Evolutionary conservation across 345 rosid species (phyloP).

Genomic region (Eucalyptus camaldulensis): DNA sequence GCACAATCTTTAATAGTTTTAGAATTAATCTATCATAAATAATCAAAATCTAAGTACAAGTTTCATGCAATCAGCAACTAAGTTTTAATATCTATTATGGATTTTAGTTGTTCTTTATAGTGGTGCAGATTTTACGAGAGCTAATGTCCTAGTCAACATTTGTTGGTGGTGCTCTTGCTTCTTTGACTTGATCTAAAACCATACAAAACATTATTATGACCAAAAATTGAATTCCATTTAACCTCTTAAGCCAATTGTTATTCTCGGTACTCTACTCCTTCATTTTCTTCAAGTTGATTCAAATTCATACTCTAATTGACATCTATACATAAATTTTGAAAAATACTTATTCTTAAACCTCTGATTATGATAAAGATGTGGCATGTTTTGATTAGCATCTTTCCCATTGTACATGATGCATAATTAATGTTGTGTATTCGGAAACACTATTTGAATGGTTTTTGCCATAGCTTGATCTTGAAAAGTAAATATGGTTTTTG

Average conservation of each 20-base stretch:
- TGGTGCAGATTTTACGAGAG: not conserved
- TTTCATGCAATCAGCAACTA: not conserved
- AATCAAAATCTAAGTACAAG: not conserved
- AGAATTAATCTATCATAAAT: not conserved
- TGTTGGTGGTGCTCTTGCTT: too few relatives aligned
- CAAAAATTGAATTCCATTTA: too few relatives aligned
- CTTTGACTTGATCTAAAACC: not conserved
- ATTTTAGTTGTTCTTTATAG: not conserved
- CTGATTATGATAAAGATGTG: not conserved
- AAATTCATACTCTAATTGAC: not conserved
- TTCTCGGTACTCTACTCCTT: accelerated
- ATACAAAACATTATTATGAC: too few relatives aligned
- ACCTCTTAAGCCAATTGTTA: not conserved
- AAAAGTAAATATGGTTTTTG: not conserved
- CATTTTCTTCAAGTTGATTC: not conserved
- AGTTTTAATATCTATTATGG: too few relatives aligned
- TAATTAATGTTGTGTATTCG: too few relatives aligned
- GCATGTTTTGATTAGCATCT: too few relatives aligned
- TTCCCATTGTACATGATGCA: accelerated
- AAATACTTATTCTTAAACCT: too few relatives aligned
- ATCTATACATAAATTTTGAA: not conserved
- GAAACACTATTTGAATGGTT: not conserved
- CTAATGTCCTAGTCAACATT: not conserved
- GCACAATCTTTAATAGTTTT: not conserved
- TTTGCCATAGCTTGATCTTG: not conserved